These are phyloP conservation scores for Diaporthe destruens DNA, from an alignment of 2,329 filamentous ascomycete species.

Conservation along the genomic window DNA sequence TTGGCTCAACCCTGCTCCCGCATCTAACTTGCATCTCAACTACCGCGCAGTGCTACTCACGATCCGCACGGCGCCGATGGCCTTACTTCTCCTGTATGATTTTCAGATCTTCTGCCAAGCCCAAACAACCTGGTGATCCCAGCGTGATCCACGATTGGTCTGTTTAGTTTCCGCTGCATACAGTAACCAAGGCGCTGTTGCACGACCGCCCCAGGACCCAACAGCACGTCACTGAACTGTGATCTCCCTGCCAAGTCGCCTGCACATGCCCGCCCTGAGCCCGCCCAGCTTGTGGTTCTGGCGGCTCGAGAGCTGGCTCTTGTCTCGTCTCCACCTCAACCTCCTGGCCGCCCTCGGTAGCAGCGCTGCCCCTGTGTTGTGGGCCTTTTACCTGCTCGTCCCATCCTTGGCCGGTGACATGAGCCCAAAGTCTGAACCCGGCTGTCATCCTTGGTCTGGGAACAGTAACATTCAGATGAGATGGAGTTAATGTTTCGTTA, in stretches of 20 bases:
- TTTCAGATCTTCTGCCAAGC: constrained; percentile 33
- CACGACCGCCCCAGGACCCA: constrained; percentile 8
- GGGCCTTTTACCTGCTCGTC: constrained; percentile 23
- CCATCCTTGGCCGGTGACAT: constrained; percentile 16
- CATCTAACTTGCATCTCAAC: constrained; percentile 24
- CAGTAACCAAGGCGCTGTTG: constrained; percentile 22
- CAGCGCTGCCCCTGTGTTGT: background rate
- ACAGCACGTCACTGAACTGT: constrained; percentile 16
- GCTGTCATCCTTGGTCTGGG: constrained; percentile 28
- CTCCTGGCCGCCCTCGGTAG: background rate
- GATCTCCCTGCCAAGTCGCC: constrained; percentile 30
- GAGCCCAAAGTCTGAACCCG: constrained; percentile 17
- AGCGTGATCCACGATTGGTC: background rate
- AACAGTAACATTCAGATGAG: constrained; percentile 26
- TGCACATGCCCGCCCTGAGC: constrained; percentile 21
- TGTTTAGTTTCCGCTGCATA: constrained; percentile 34
- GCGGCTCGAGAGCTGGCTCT: background rate
- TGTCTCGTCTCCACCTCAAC: background rate
- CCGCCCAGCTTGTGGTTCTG: constrained; percentile 12
- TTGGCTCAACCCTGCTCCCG: constrained; percentile 39
- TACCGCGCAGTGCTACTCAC: constrained; percentile 24
- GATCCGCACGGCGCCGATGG: constrained; percentile 14
- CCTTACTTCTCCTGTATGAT: constrained; percentile 37
- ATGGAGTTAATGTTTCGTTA: constrained; percentile 23
- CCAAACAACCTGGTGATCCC: constrained; percentile 19